Base-by-base conservation (phyloP, 805 yeast genomes). In the Lachancea thermotolerans region DNA sequence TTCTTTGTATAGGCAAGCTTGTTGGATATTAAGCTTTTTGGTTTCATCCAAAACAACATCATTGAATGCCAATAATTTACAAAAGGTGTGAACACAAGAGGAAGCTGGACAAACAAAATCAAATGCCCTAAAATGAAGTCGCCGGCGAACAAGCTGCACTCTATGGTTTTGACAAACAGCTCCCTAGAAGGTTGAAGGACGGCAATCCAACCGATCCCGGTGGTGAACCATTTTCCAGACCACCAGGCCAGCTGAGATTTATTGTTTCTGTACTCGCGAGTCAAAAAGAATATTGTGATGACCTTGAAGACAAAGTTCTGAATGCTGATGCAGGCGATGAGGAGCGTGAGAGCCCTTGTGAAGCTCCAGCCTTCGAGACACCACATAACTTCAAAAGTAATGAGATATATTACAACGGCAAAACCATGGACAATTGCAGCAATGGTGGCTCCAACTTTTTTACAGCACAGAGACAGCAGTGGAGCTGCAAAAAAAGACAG, bases 191-290 rank as follows among this genome's bases (percentile, higher is more conserved):
- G 89, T 50, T 82, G 89, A 2, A 81, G 66, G 5, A 82, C 42
- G 0, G 77, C 66, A 39, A 73, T 61, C 78, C 82, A 77, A 0
- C 89, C 87, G 37, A 82, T 67, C 0, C 80, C 80, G 0, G 81
- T 71, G 11, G 71, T 72, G 39, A 74, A 56, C 91, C 91, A 84
- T 45, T 72, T 77, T 0, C 90, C 89, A 10, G 86, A 75, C 89
- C 90, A 84, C 87, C 88, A 82, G 2, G 90, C 82, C 32, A 75
- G 59, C 54, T 82, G 85, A 0, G 85, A 65, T 37, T 69, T 73
- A 49, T 75, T 83, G 51, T 74, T 78, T 46, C 71, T 74, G 52
- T 73, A 73, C 55, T 87, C 95, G 39, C 82, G 71, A 7, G 85
- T 75, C 35, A 85, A 59, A 4, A 81, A 50, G 0, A 77, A 38